These are phyloP conservation scores for Hanseniaspora occidentalis DNA, from an alignment of 805 yeast species.

Conservation along the genomic window DNA sequence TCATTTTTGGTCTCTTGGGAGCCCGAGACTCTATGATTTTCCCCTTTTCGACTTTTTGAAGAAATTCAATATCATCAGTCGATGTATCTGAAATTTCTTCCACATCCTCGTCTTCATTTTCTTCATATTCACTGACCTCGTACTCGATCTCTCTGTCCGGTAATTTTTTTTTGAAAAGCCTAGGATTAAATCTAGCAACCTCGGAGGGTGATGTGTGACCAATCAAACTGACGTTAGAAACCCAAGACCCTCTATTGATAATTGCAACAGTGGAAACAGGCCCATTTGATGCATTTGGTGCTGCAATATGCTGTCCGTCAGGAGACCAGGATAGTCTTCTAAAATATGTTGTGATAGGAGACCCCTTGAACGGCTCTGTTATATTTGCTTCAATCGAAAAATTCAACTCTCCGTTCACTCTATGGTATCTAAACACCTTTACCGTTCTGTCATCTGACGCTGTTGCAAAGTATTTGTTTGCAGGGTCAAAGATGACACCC, in stretches of 20 bases:
- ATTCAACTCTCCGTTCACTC: conserved; percentile 45
- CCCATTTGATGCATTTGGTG: conserved; percentile 76
- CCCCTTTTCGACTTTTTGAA: background rate
- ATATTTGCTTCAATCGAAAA: conserved; percentile 80
- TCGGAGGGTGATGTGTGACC: conserved; percentile 85
- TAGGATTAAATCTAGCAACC: conserved; percentile 63
- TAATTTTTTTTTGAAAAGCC: conserved; percentile 35
- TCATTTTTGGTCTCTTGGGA: conserved; percentile 8
- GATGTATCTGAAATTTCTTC: conserved; percentile 20
- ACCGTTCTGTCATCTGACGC: conserved; percentile 92
- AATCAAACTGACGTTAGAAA: conserved; percentile 54
- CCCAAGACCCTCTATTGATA: conserved; percentile 72
- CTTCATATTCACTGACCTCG: background rate
- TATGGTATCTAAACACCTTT: conserved; percentile 70
- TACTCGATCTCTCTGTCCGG: conserved; percentile 4
- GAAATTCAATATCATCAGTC: conserved; percentile 2
- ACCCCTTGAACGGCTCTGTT: conserved; percentile 67
- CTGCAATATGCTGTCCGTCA: conserved; percentile 78
- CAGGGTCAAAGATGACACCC: conserved; percentile 96
- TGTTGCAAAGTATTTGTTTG: conserved; percentile 93
- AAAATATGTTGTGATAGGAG: conserved; percentile 88
- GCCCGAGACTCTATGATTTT: conserved; percentile 1
- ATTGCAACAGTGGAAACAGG: conserved; percentile 62
- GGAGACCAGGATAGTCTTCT: conserved; percentile 83
- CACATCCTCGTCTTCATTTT: conserved; percentile 3